These are phyloP conservation scores for Moniliella sp. DNA, from an alignment of 1,284 basidiomycete species.

Conservation along the genomic window DNA sequence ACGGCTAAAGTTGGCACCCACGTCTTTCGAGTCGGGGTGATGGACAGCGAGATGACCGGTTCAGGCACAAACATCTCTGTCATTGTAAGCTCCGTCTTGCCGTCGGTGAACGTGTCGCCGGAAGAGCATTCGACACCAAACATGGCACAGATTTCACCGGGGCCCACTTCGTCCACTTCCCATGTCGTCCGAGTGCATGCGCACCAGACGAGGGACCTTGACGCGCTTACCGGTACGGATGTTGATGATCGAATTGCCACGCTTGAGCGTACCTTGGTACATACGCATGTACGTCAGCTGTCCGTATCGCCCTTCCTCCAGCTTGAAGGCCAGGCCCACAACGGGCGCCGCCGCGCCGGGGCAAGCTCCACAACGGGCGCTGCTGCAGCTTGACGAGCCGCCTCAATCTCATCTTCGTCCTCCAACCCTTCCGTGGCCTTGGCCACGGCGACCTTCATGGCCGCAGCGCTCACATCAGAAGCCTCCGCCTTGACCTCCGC, in stretches of 20 bases:
- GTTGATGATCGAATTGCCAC: conserved; percentile 68
- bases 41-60: conserved; percentile 83
- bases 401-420: conserved; percentile 7
- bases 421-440: conserved; percentile 10
- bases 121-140: conserved; percentile 97
- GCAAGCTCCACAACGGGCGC: conserved; percentile 17
- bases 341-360: conserved; percentile 48
- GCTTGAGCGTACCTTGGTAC: conserved; percentile 78
- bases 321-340: conserved; percentile 88
- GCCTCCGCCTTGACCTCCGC: conserved; percentile 59
- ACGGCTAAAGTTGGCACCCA: conserved; percentile 60
- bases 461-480: conserved; percentile 53
- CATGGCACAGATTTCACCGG: conserved; percentile 98
- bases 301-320: conserved; percentile 89
- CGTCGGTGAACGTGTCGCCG: conserved; percentile 77
- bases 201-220: conserved; percentile 86
- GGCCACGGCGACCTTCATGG: conserved; percentile 15
- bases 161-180: conserved; percentile 83
- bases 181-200: conserved; percentile 99
- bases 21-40: conserved; percentile 80
- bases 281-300: conserved; percentile 98
- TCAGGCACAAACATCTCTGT: conserved; percentile 97
- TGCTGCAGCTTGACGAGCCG: no score
- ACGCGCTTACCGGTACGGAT: conserved; percentile 88
- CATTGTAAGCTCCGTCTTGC: conserved; percentile 36